Conservation (phyloP, 2,329 filamentous ascomycete species). For the Plectosphaerella sp. region DNA sequence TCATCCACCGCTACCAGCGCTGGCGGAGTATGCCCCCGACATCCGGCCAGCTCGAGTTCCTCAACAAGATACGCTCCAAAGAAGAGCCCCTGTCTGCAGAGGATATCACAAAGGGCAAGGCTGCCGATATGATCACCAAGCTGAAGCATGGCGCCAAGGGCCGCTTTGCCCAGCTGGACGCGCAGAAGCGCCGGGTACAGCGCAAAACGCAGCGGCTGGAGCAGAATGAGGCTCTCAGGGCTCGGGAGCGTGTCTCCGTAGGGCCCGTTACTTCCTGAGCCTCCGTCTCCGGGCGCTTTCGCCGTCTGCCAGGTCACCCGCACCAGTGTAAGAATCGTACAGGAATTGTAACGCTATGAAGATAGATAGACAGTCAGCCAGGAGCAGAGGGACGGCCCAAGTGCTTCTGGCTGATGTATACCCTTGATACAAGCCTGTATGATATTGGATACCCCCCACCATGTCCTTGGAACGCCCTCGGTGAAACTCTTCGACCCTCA, state of each 20-base stretch:
- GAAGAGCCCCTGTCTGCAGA: conserved; percentile 47
- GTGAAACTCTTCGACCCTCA: neutral
- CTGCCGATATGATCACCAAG: conserved; percentile 89
- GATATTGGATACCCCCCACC: neutral
- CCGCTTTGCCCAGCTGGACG: conserved; percentile 51
- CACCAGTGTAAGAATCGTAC: no score
- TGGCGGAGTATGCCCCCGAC: conserved; percentile 70
- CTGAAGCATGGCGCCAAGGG: conserved; percentile 75
- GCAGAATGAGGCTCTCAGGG: conserved; percentile 30
- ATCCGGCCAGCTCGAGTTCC: conserved; percentile 59
- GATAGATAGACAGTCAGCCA: no score
- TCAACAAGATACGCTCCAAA: conserved; percentile 61
- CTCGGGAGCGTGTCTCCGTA: conserved; percentile 49
- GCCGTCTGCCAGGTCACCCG: no score
- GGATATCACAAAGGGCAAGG: conserved; percentile 72
- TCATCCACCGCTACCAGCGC: conserved; percentile 59
- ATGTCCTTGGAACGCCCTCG: neutral
- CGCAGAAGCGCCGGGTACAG: conserved; percentile 44
- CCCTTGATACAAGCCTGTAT: neutral
- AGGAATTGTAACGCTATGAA: no score
- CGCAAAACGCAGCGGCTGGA: conserved; percentile 30
- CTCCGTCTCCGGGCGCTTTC: no score
- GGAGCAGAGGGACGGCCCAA: no score
- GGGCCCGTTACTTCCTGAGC: conserved; percentile 38
- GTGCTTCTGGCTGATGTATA: neutral